Percentiles rank a stretch among this genome's conserved stretches.
These are phyloP conservation scores for Globisporangium solare DNA, from an alignment of 352 stramenopile species.

Conservation along the genomic window DNA sequence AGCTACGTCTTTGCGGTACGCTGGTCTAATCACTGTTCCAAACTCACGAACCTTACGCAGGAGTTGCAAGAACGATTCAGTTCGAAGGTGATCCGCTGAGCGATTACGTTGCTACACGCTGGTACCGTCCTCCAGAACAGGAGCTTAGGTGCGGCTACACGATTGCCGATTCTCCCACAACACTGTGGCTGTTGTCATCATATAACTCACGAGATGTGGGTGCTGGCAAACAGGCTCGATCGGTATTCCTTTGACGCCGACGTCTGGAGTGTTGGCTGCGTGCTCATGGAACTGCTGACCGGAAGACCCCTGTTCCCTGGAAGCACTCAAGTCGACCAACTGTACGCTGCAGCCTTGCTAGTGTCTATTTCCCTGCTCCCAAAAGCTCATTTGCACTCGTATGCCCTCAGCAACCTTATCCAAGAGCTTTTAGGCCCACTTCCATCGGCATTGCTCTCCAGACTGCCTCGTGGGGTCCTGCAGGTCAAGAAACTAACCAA, in stretches of 20 bases:
- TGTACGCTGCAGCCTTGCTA: constrained; percentile 29
- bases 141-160: constrained; percentile 44
- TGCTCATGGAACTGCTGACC: constrained; percentile 71
- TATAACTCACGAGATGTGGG: not conserved
- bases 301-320: constrained; percentile 73
- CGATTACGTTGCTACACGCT: constrained; percentile 78
- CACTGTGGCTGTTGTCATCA: too few species aligned
- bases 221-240: constrained; percentile 35
- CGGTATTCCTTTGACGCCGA: constrained; percentile 81
- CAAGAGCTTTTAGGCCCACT: constrained; percentile 64
- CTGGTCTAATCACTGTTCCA: not conserved
- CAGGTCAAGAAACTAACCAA: constrained; percentile 33
- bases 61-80: constrained; percentile 65
- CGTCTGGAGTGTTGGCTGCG: constrained; percentile 78
- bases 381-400: not conserved
- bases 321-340: constrained; percentile 74
- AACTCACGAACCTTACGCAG: constrained; percentile 11
- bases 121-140: constrained; percentile 80
- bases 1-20: not conserved
- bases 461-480: constrained; percentile 47
- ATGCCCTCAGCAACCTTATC: constrained; percentile 54
- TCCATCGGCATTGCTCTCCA: constrained; percentile 29
- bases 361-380: not conserved
- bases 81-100: constrained; percentile 74
- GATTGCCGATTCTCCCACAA: not conserved